Conservation (phyloP, 352 stramenopile genomes). For the Pythium aristosporum region DNA sequence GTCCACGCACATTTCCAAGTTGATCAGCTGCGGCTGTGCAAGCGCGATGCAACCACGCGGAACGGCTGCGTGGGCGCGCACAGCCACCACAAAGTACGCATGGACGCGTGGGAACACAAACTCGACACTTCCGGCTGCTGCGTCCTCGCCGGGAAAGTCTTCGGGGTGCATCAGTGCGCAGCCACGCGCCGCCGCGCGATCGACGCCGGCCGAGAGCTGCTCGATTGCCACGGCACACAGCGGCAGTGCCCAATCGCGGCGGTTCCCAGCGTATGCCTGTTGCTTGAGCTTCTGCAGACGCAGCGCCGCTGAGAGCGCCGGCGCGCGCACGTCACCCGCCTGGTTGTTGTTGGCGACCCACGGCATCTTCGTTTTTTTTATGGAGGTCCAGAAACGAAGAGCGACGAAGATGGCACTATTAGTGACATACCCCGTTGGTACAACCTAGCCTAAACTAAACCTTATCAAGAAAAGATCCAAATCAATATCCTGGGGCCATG, state of each 20-base stretch:
- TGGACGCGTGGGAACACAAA: constrained; percentile 67
- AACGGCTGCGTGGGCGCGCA: constrained; percentile 38
- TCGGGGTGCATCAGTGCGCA: constrained; percentile 62
- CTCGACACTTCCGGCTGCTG: constrained; percentile 21
- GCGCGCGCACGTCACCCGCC: constrained; percentile 72
- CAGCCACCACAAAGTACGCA: constrained; percentile 74
- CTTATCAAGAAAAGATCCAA: background rate
- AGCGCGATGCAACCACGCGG: constrained; percentile 57
- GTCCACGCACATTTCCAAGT: constrained; percentile 76
- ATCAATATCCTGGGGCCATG: background rate
- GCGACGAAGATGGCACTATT: constrained; percentile 12
- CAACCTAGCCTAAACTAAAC: constrained; percentile 6
- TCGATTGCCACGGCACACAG: constrained; percentile 51
- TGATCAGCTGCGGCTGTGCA: constrained; percentile 66
- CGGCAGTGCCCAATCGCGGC: constrained; percentile 32
- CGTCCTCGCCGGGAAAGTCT: constrained; percentile 41
- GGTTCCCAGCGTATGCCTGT: constrained; percentile 15
- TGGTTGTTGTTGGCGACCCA: constrained; percentile 88
- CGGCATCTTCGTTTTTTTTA: constrained; percentile 44
- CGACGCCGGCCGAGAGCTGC: constrained; percentile 24
- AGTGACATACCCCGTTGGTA: constrained; percentile 1
- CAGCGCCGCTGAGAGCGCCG: constrained; percentile 57
- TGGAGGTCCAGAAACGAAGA: constrained; percentile 16
- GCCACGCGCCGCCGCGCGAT: constrained; percentile 33
- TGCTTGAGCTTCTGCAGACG: constrained; percentile 50